Conservation (phyloP, 2,329 filamentous ascomycete genomes). For the Paracoccidioides brasiliensis region DNA sequence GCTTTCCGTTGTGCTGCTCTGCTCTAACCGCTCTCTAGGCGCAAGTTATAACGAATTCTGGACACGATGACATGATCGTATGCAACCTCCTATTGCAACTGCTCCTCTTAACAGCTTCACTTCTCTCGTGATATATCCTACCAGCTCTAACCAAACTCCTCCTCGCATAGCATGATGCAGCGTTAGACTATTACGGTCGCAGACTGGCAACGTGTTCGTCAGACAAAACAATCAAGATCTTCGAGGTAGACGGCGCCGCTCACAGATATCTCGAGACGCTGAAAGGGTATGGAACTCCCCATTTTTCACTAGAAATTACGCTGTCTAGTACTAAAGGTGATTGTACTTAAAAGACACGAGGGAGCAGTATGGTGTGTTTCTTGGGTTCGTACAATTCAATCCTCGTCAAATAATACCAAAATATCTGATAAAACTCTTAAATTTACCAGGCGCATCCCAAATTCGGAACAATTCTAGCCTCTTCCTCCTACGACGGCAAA, state of each 20-base stretch:
- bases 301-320: neutral
- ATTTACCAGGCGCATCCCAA: slow-evolving; percentile 66
- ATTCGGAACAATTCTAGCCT: slow-evolving; percentile 94
- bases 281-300: slow-evolving; percentile 58
- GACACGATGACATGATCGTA: slow-evolving; percentile 99
- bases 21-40: slow-evolving; percentile 36
- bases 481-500: slow-evolving; percentile 91
- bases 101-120: neutral
- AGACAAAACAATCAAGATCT: slow-evolving; percentile 98
- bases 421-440: neutral
- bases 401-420: neutral
- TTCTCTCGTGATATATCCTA: neutral
- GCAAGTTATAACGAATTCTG: slow-evolving; percentile 70
- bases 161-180: slow-evolving; percentile 69
- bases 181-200: slow-evolving; percentile 95
- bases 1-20: neutral
- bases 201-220: slow-evolving; percentile 94
- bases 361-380: slow-evolving; percentile 95
- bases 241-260: slow-evolving; percentile 87
- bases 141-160: neutral
- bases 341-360: slow-evolving; percentile 57
- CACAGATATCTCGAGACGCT: slow-evolving; percentile 85
- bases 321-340: slow-evolving; percentile 5
- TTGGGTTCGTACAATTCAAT: slow-evolving; percentile 46
- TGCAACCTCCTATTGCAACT: slow-evolving; percentile 26